Percentiles rank a stretch among this genome's conserved stretches.
phyloP scores from a whole-genome alignment of 2,329 filamentous ascomycete genomes.

The Hymenoscyphus scutula region DNA sequence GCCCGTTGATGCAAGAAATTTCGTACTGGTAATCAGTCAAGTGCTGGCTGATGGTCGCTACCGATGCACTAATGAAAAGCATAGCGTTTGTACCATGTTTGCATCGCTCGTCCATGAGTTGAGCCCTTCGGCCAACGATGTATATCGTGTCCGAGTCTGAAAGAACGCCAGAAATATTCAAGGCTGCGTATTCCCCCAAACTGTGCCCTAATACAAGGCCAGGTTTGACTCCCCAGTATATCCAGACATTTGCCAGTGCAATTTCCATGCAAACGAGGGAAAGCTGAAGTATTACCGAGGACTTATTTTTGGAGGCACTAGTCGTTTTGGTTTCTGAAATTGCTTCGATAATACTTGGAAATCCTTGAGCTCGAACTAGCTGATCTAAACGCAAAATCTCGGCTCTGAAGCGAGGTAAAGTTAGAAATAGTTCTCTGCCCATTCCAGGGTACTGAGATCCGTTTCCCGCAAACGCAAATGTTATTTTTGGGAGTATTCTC shows the following conservation, averaged over 20 bases:
- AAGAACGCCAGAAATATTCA: slow-evolving; percentile 68
- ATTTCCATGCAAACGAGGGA: slow-evolving; percentile 51
- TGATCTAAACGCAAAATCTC: slow-evolving; percentile 11
- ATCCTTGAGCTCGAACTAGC: slow-evolving; percentile 12
- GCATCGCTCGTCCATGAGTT: slow-evolving; percentile 62
- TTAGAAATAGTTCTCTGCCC: slow-evolving; percentile 51
- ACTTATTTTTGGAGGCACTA: slow-evolving; percentile 43
- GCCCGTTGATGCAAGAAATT: slow-evolving; percentile 2
- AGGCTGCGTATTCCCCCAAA: slow-evolving; percentile 70
- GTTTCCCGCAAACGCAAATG: slow-evolving; percentile 15
- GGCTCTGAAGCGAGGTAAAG: slow-evolving; percentile 40
- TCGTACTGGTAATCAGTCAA: slow-evolving; percentile 47
- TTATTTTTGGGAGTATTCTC: slow-evolving; percentile 18
- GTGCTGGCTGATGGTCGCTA: slow-evolving; percentile 52
- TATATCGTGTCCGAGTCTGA: slow-evolving; percentile 70
- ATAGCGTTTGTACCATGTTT: slow-evolving; percentile 64
- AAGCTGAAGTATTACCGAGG: slow-evolving; percentile 49
- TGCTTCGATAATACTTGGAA: slow-evolving; percentile 10
- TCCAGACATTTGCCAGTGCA: slow-evolving; percentile 54
- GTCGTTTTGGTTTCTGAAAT: not conserved
- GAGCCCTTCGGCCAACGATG: slow-evolving; percentile 65
- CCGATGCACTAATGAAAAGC: slow-evolving; percentile 57
- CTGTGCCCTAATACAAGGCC: slow-evolving; percentile 59
- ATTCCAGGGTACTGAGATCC: slow-evolving; percentile 39
- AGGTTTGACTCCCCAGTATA: slow-evolving; percentile 52